These are phyloP conservation scores for Lactarius hengduanensis DNA, from an alignment of 768 basidiomycete genomes.

Conservation along the genomic window DNA sequence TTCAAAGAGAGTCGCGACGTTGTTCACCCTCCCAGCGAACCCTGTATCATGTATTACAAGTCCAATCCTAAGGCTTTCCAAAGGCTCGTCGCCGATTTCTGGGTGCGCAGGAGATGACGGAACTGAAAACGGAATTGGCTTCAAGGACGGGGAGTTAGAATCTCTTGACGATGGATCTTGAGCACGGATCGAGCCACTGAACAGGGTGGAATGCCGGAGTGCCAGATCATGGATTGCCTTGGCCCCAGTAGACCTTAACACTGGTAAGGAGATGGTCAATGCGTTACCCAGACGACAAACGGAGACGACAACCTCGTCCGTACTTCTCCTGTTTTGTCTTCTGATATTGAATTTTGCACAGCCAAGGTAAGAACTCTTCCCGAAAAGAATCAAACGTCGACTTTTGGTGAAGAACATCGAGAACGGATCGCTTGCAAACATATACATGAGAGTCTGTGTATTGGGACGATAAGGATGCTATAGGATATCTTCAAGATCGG, in stretches of 20 bases:
- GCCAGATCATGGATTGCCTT: constrained; percentile 49
- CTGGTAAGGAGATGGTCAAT: constrained; percentile 33
- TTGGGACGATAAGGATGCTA: constrained; percentile 60
- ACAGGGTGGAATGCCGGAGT: constrained; percentile 59
- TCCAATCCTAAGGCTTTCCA: constrained; percentile 60
- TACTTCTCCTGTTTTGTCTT: constrained; percentile 59
- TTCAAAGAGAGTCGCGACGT: constrained; percentile 72
- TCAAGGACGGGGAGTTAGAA: constrained; percentile 31
- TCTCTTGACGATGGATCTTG: constrained; percentile 12
- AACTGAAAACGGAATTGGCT: constrained; percentile 39
- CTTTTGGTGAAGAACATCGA: constrained; percentile 70
- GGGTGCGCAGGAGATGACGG: constrained; percentile 46
- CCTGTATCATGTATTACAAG: constrained; percentile 55
- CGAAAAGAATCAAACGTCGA: constrained; percentile 75
- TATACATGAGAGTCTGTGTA: constrained; percentile 90
- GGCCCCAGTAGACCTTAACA: constrained; percentile 47
- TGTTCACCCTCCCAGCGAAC: constrained; percentile 72
- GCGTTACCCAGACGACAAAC: neutral
- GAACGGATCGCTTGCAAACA: constrained; percentile 71
- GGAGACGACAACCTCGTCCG: constrained; percentile 44
- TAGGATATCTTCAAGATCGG: constrained; percentile 57
- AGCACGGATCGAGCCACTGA: constrained; percentile 30
- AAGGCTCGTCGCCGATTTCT: constrained; percentile 37
- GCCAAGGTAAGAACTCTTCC: constrained; percentile 90
- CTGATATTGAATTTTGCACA: constrained; percentile 84